Base-by-base conservation (phyloP, 73 alveolate genomes). In the Tetrahymena thermophila region DNA sequence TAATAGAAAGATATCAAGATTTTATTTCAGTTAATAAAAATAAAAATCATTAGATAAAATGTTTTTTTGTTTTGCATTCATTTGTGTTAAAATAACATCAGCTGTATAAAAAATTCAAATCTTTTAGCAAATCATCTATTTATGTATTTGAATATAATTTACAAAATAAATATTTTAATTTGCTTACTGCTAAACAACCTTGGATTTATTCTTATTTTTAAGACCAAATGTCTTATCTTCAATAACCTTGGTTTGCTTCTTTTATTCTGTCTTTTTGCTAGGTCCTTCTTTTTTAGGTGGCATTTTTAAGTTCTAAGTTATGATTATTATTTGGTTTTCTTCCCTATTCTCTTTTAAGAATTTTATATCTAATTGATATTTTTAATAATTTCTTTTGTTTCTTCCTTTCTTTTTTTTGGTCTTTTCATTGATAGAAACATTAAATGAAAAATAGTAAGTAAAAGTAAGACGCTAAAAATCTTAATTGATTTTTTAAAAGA, bases 181-280 rank as follows among this genome's bases (percentile, higher is more conserved):
- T 96, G 83, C 95, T 56, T 97, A 98, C 97, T 98, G 98, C 96
- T 99, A 97, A 11, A 98, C 99, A 25, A 98, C 95, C 94, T 97
- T 98, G 23, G 99, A 97, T 96, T 99, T 99, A 95, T 99, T 98
- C 97, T 99, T 99, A 96, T 99, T 99, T 97, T 99, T 99, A 38
- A 99, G 97, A 31, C 99, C 99, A 96, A 99, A 99, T 25, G 99
- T 99, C 97, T 97, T 98, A 95, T 99, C 99, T 94, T 99, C 99
- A 56, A 99, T 97, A 96, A 99, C 96, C 97, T 99, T 99, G 94
- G 98, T 99, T 84, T 98, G 98, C 96, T 97, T 95, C 96, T 99
- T 99, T 84, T 95, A 84, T 93, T 98, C 99, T 8, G 99, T 97
- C 96, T 98, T 98, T 94, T 99, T 98, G 56, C 97, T 95, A 71